Percentiles rank a stretch among this genome's conserved stretches.
Evolutionary conservation across 2,329 filamentous ascomycete species (phyloP).

Genomic region (Aspergillus sp.): DNA sequence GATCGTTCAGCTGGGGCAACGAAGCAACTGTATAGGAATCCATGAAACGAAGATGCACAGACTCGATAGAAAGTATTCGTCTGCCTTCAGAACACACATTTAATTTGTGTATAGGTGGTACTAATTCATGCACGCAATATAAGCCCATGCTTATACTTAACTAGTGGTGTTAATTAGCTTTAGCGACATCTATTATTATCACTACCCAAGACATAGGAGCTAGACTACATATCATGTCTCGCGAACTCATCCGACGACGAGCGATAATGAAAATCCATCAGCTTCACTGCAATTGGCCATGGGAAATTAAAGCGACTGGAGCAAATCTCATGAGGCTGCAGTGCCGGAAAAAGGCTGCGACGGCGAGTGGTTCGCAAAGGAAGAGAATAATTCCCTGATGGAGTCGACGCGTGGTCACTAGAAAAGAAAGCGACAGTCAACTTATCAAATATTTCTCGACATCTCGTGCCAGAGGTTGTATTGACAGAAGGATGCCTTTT

Average conservation of each 20-base stretch:
- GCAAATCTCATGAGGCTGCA: neutral
- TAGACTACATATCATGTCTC: neutral
- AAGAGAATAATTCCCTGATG: neutral
- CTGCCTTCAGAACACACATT: neutral
- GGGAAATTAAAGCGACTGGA: neutral
- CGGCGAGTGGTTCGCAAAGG: neutral
- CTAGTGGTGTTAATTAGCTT: neutral
- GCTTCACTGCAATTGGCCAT: neutral
- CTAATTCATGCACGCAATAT: neutral
- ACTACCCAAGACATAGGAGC: neutral
- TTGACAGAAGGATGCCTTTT: neutral
- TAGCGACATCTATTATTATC: neutral
- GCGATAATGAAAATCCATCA: neutral
- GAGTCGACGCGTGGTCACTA: slow-evolving; percentile 1
- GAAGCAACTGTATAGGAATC: no score
- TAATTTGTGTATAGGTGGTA: neutral
- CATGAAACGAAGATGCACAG: neutral
- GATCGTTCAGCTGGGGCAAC: no score
- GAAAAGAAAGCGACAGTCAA: neutral
- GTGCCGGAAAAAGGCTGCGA: neutral
- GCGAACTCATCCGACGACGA: neutral
- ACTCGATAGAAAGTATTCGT: neutral
- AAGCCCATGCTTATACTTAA: neutral
- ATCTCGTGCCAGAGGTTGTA: no score
- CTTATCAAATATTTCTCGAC: neutral